Evolutionary conservation across 2,329 filamentous ascomycete genomes (phyloP).

Genomic region (Graphilbum fragrans): DNA sequence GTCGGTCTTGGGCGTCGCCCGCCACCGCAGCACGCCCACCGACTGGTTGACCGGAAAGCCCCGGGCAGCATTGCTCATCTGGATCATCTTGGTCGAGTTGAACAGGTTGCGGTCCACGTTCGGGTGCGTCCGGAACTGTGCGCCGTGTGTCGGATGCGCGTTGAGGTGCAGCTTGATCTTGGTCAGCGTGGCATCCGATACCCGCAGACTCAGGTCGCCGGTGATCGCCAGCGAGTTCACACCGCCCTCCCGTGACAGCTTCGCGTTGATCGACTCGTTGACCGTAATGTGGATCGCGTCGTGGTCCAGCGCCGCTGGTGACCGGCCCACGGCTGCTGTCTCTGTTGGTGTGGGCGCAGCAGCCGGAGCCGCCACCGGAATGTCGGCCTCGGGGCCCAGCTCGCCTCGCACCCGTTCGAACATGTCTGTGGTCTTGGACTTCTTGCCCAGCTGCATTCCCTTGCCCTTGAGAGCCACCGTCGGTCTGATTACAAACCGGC

Average conservation of each 20-base stretch:
- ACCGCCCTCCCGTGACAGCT: slow-evolving; percentile 75
- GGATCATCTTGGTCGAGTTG: slow-evolving; percentile 70
- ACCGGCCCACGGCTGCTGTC: slow-evolving; percentile 21
- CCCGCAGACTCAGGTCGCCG: slow-evolving; percentile 83
- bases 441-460: slow-evolving; percentile 98
- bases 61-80: slow-evolving; percentile 77
- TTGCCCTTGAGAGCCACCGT: slow-evolving; percentile 66
- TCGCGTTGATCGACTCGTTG: slow-evolving; percentile 81
- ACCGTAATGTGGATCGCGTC: slow-evolving; percentile 83
- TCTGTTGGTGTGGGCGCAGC: slow-evolving; percentile 20
- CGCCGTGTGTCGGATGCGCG: slow-evolving; percentile 66
- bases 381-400: slow-evolving; percentile 75
- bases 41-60: slow-evolving; percentile 92
- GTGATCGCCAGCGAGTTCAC: slow-evolving; percentile 80
- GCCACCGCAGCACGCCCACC: slow-evolving; percentile 89
- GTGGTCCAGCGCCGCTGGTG: slow-evolving; percentile 58
- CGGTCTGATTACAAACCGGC: not conserved
- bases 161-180: slow-evolving; percentile 80
- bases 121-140: slow-evolving; percentile 88
- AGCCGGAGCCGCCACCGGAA: slow-evolving; percentile 55
- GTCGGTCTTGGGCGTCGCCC: slow-evolving; percentile 68
- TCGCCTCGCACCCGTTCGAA: slow-evolving; percentile 92
- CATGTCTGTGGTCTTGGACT: slow-evolving; percentile 94
- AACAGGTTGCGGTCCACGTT: slow-evolving; percentile 90
- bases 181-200: slow-evolving; percentile 77